Evolutionary conservation across 2,329 filamentous ascomycete species (phyloP).

Genomic region (Aspergillus caelatus): DNA sequence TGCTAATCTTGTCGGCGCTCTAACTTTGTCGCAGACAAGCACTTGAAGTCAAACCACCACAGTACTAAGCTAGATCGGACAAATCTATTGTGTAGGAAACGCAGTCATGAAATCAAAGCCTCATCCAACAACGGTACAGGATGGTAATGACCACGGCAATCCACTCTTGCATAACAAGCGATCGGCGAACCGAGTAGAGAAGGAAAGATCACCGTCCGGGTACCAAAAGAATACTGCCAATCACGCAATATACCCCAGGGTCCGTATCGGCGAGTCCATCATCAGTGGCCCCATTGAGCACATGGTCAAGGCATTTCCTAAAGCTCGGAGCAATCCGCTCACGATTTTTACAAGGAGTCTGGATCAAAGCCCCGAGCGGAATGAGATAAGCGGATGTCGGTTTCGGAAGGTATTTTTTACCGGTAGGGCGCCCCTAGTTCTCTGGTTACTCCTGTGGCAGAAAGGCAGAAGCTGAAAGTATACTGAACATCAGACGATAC

Average conservation of each 20-base stretch:
- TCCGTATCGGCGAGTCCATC: slow-evolving; percentile 12
- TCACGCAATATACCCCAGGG: not conserved
- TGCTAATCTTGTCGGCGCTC: not conserved
- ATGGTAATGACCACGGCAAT: not conserved
- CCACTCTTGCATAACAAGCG: not conserved
- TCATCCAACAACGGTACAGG: not conserved
- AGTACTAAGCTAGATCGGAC: not conserved
- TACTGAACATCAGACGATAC: slow-evolving; percentile 5
- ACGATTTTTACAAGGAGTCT: slow-evolving; percentile 21
- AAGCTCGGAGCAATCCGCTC: slow-evolving; percentile 5
- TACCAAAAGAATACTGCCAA: not conserved
- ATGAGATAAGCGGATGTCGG: slow-evolving; percentile 17
- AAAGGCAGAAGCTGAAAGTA: not conserved
- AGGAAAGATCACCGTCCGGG: not conserved
- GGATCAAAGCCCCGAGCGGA: slow-evolving; percentile 14
- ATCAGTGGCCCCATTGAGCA: slow-evolving; percentile 14
- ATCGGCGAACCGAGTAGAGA: not conserved
- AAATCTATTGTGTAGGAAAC: not conserved
- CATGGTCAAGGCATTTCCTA: slow-evolving; percentile 13
- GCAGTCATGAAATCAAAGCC: not conserved
- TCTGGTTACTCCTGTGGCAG: not conserved
- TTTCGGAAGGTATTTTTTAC: slow-evolving; percentile 21
- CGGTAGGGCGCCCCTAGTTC: slow-evolving; percentile 5
- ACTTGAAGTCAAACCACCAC: not conserved
- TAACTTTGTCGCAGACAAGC: not conserved